Base-by-base conservation (phyloP, 345 rosid genomes). In the Psidium friedrichsthalianum region DNA sequence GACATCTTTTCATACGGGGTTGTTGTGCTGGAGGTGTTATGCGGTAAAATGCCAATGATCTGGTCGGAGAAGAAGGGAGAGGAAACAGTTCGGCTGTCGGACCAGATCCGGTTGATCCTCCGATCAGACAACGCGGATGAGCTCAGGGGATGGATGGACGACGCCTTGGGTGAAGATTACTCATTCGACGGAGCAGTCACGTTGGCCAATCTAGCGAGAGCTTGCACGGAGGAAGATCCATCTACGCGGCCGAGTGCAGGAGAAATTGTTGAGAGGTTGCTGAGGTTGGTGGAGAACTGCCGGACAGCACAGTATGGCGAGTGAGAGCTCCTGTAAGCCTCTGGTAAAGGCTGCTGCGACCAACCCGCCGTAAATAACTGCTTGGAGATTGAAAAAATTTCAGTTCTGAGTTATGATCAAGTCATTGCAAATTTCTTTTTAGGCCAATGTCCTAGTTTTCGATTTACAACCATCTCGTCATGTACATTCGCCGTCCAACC, bases 1-100 rank as follows among this genome's bases (percentile, higher is more conserved):
- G 99, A 96, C 87, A 87, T 94, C 82, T 96, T 90, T 56, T 94
- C 97, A 4, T 95, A 87, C 36, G 99, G 99, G 82, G 88, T 95
- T 14, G 91, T 96, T 25, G 49, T 94, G 84, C 89, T 95, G 44
- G 98, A 96, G 92, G 93, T 92, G 56, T 51, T 95, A 74, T 91
- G 97, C 0, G 99, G 98, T n/a, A 86, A 92, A 87, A 90, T 91
- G 9, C 93, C 96, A 6, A 89, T 88, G 59, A 89, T 82, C 88
- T 85, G 89, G 86, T 90, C 94, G 81, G 58, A 92, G 76, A 69
- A 69, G 6, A 20, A 69, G 44, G 93, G 90, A 78, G 86, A 89
- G 82, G 90, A 86, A 47, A 87, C 86, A 20, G 83, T 89, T 85
- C 57, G 91, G 90, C 92, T 91, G 11, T 86, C 88, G 7, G 91